Evolutionary conservation across 352 stramenopile genomes (phyloP).

Genomic region (Globisporangium sylvaticum): DNA sequence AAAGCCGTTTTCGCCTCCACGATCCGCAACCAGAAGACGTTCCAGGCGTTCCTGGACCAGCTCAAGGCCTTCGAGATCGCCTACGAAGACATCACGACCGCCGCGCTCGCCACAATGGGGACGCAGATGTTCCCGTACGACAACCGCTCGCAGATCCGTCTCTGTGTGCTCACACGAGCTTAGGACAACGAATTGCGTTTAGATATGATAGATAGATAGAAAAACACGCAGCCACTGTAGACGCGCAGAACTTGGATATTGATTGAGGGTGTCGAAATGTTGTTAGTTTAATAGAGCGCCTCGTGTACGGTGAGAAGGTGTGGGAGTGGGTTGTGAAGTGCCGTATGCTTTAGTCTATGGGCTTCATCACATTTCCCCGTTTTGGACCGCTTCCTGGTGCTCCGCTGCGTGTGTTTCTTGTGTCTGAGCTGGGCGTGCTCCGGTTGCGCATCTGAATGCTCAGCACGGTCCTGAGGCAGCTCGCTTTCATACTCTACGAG

Average conservation of each 20-base stretch:
- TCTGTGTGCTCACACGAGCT: constrained; percentile 32
- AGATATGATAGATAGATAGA: background rate
- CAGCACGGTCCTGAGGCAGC: background rate
- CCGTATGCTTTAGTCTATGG: background rate
- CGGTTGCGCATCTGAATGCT: background rate
- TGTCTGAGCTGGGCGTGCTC: background rate
- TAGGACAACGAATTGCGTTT: background rate
- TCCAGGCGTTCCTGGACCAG: constrained; percentile 67
- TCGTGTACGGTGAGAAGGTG: background rate
- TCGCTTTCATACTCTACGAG: constrained; percentile 1
- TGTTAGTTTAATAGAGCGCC: background rate
- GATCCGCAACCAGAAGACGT: constrained; percentile 72
- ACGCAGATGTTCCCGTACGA: constrained; percentile 47
- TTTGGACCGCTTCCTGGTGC: background rate
- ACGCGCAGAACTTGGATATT: background rate
- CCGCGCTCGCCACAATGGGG: constrained; percentile 37
- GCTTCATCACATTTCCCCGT: background rate
- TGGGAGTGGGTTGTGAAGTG: background rate
- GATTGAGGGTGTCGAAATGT: background rate
- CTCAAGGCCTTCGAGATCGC: constrained; percentile 46
- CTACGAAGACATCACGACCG: constrained; percentile 61
- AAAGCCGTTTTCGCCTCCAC: constrained; percentile 74
- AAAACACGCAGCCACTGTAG: background rate
- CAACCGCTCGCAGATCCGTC: constrained; percentile 63
- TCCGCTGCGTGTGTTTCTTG: background rate